A percentile compares a stretch with the other conserved stretches of the same genome.
Conservation (phyloP, 495 filamentous ascomycete genomes). For the Opeltia flavorubescens region DNA sequence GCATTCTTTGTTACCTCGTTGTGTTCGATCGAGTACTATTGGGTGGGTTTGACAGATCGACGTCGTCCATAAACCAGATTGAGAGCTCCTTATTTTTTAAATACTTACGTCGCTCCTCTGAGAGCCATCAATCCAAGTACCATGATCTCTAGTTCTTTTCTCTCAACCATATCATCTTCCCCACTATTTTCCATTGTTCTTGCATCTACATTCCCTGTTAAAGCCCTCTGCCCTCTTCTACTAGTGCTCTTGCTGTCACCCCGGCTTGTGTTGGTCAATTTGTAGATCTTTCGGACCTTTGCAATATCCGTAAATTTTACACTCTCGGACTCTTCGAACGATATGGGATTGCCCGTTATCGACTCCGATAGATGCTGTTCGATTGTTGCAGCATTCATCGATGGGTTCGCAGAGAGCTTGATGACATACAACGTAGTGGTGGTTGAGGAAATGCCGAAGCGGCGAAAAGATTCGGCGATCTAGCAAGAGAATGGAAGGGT, state of each 20-base stretch:
- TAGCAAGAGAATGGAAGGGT: conserved; percentile 18
- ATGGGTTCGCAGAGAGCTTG: conserved; percentile 40
- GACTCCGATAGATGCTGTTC: conserved; percentile 10
- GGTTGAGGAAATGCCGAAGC: conserved; percentile 61
- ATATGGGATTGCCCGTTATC: conserved; percentile 47
- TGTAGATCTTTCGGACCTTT: conserved; percentile 72
- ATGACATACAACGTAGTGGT: conserved; percentile 61
- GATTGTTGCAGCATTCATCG: conserved; percentile 10
- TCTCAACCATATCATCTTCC: conserved; percentile 14
- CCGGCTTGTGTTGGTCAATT: conserved; percentile 26
- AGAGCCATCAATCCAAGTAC: conserved; percentile 62
- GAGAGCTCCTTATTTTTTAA: neutral
- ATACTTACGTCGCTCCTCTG: conserved; percentile 34
- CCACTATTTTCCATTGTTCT: neutral
- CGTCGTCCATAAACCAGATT: no score
- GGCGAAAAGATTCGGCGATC: conserved; percentile 84
- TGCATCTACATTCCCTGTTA: conserved; percentile 14
- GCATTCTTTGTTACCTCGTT: no score
- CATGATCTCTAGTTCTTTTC: conserved; percentile 42
- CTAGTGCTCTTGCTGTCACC: neutral
- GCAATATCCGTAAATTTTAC: conserved; percentile 43
- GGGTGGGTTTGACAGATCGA: neutral
- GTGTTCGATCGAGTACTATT: no score
- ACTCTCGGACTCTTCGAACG: conserved; percentile 51
- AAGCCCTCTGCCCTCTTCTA: conserved; percentile 1